phyloP scores from a whole-genome alignment of 2,329 filamentous ascomycete species.

The Aquanectria penicillioides region DNA sequence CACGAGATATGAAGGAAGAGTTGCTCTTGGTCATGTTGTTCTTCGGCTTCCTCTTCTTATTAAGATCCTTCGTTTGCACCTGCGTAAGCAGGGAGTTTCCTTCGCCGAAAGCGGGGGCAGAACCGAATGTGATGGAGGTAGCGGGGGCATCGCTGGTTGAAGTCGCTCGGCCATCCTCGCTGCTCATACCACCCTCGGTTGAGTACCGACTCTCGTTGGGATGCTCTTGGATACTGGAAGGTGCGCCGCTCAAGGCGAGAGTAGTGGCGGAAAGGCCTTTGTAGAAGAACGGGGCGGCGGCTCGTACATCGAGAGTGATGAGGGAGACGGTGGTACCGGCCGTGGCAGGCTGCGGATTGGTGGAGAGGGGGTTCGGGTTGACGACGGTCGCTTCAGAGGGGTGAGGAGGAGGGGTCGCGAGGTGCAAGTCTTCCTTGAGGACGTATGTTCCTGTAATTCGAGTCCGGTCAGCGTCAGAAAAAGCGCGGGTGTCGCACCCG shows the following conservation, averaged over 20 bases:
- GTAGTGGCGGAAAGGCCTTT: slow-evolving; percentile 63
- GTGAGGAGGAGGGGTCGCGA: slow-evolving; percentile 94
- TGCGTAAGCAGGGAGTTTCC: slow-evolving; percentile 79
- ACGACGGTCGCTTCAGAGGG: slow-evolving; percentile 89
- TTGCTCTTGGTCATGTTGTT: slow-evolving; percentile 99
- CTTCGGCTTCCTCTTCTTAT: slow-evolving; percentile 92
- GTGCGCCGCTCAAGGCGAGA: slow-evolving; percentile 54
- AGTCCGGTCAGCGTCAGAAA: slow-evolving; percentile 33
- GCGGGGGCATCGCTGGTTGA: slow-evolving; percentile 62
- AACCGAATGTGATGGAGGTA: slow-evolving; percentile 52
- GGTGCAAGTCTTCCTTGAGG: slow-evolving; percentile 88
- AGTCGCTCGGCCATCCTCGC: slow-evolving; percentile 63
- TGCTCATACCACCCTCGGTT: slow-evolving; percentile 67
- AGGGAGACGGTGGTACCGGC: slow-evolving; percentile 87
- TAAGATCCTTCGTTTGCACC: slow-evolving; percentile 73
- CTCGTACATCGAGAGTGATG: slow-evolving; percentile 73
- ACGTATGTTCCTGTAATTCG: slow-evolving; percentile 78
- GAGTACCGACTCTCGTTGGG: slow-evolving; percentile 70
- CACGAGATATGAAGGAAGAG: slow-evolving; percentile 96
- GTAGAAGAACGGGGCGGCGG: slow-evolving; percentile 63
- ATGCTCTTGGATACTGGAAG: slow-evolving; percentile 68
- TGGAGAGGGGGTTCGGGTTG: slow-evolving; percentile 92
- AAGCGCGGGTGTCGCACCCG: not conserved
- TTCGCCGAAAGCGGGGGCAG: slow-evolving; percentile 81
- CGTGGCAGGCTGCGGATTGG: slow-evolving; percentile 83